Evolutionary conservation across 495 filamentous ascomycete species (phyloP), one percentile per base, ranked within the genome.

Genomic region (Penicillium manginii): DNA sequence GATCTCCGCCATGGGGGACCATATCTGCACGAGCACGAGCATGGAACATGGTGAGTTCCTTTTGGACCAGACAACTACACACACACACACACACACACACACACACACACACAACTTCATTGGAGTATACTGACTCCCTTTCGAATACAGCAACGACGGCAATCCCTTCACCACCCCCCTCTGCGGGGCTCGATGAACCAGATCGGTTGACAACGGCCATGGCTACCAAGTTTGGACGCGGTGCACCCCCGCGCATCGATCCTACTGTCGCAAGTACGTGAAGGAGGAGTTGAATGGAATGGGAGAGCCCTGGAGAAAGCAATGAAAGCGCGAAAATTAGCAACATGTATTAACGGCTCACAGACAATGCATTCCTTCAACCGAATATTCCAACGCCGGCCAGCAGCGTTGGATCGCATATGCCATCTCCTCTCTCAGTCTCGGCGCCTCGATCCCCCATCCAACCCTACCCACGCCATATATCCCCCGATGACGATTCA

Each of bases 1-100:
- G 67, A 97, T 98, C 62, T 87, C 89, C 9, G 74, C 85, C 65
- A 91, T 98, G 91, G 94, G 92, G 42, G 93, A 98, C 63, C 94
- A 98, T 82, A 71, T 89, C 55, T 96, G 91, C 73, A 70, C 76
- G 23, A 49, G 91, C 73, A 70, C 76, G 23, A 49, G 52, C 7
- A 52, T 52, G 31, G 52, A 48, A 8, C 46, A 51, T 52, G 54
- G 60, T 61, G 58, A 26, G 57, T 39, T 10, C 22, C n/a, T 29
- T 29, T 4, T 21, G n/a, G 14, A 21, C 17, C 23, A n/a, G 7
- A 50, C 23, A 10, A 23, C 43, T n/a, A 51, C 45, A 57, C 15
- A 42, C 29, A 17, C 31, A 18, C 2, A 8, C 19, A 51, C 45
- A 57, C 15, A 42, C 29, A 17, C 31, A 18, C 2, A 8, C n/a